Conservation (phyloP, 1,284 basidiomycete species). For the Sparassis latifolia region DNA sequence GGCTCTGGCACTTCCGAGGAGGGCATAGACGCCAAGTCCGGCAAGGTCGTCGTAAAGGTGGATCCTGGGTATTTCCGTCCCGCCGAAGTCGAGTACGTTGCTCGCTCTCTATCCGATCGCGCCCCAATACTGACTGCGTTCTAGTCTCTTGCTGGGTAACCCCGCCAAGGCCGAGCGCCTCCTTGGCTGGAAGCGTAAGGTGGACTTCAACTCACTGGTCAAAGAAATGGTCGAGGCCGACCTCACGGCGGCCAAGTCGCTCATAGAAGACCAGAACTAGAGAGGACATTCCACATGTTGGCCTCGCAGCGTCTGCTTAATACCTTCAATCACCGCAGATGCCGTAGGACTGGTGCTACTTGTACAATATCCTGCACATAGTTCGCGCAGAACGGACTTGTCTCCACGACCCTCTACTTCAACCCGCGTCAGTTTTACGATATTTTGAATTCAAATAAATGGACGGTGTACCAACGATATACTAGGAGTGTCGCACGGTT, state of each 20-base stretch:
- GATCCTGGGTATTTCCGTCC: slow-evolving; percentile 82
- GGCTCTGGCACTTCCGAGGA: slow-evolving; percentile 70
- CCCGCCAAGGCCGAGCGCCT: slow-evolving; percentile 79
- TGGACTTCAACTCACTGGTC: slow-evolving; percentile 76
- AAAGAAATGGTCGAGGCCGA: slow-evolving; percentile 86
- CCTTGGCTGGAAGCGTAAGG: slow-evolving; percentile 82
- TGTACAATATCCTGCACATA: no score
- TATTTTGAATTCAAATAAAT: no score
- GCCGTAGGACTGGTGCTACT: no score
- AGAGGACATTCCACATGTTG: not conserved
- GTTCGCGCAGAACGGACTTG: no score
- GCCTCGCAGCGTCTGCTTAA: no score
- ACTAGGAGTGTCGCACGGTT: no score
- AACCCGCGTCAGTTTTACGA: no score
- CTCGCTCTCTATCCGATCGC: slow-evolving; percentile 4
- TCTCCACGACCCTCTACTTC: no score
- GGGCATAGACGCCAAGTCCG: slow-evolving; percentile 61
- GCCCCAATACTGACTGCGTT: slow-evolving; percentile 1
- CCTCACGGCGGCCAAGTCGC: slow-evolving; percentile 57
- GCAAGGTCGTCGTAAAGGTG: slow-evolving; percentile 70
- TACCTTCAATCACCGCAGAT: no score
- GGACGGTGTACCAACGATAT: no score
- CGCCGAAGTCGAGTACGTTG: slow-evolving; percentile 85
- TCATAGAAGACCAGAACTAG: slow-evolving; percentile 78
- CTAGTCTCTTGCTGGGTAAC: slow-evolving; percentile 71